These are phyloP conservation scores for Mucor mucedo DNA, from an alignment of 371 early-diverging fungal genomes.

Conservation along the genomic window DNA sequence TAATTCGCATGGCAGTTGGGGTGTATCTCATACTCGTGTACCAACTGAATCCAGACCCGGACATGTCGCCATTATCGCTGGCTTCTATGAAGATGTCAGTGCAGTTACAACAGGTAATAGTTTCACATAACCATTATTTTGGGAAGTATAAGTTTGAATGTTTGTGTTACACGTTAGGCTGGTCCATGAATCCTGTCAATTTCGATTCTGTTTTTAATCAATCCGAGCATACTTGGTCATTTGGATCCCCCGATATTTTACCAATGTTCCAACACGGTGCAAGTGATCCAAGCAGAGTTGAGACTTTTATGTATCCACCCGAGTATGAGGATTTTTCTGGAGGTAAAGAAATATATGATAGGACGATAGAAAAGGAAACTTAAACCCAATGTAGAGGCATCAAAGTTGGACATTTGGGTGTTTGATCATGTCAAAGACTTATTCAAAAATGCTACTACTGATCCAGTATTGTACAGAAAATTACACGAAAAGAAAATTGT, in stretches of 20 bases:
- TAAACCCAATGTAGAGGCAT: constrained; percentile 67
- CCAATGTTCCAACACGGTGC: constrained; percentile 96
- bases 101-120: constrained; percentile 89
- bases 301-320: constrained; percentile 88
- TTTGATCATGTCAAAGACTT: constrained; percentile 69
- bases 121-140: background rate
- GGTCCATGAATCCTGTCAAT: constrained; percentile 96
- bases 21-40: constrained; percentile 95
- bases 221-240: constrained; percentile 92
- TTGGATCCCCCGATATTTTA: constrained; percentile 96
- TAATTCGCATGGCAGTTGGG: constrained; percentile 78
- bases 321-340: constrained; percentile 90
- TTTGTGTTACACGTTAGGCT: constrained; percentile 59
- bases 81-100: constrained; percentile 97
- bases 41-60: constrained; percentile 98
- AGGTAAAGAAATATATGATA: constrained; percentile 44
- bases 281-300: constrained; percentile 73
- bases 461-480: constrained; percentile 56
- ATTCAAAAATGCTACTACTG: constrained; percentile 45
- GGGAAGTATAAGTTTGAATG: background rate
- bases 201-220: constrained; percentile 96
- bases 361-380: background rate
- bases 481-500: constrained; percentile 80
- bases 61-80: constrained; percentile 96
- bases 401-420: constrained; percentile 88